These are phyloP conservation scores for Aegle marmelos DNA, from an alignment of 345 rosid genomes.

Conservation along the genomic window DNA sequence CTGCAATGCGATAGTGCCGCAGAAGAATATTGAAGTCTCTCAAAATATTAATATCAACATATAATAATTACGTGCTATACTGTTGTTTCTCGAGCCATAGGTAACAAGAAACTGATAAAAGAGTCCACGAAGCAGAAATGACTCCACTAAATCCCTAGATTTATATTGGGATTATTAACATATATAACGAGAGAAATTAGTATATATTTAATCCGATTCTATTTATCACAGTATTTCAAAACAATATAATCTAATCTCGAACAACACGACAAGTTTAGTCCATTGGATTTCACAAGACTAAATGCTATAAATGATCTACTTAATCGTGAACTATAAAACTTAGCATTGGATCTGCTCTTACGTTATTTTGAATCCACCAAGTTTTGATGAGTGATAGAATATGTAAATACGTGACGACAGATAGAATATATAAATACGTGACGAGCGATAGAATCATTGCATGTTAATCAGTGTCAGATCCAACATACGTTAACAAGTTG, in stretches of 20 bases:
- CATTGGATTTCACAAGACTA: neutral
- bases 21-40: constrained; percentile 3
- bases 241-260: no score
- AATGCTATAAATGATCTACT: neutral
- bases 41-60: neutral
- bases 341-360: neutral
- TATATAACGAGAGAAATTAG: neutral
- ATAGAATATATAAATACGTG: neutral
- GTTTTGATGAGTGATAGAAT: neutral
- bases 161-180: no score
- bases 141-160: no score
- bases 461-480: constrained; percentile 18
- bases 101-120: neutral
- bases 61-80: neutral
- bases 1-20: neutral
- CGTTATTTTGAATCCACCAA: neutral
- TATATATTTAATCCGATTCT: no score
- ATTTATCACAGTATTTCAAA: no score
- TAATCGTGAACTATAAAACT: neutral
- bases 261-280: no score
- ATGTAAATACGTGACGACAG: neutral
- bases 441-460: neutral
- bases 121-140: neutral
- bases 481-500: constrained; percentile 6
- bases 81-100: neutral